Base-by-base conservation (phyloP, 805 yeast species). In the Pichia rugopelliculosa region DNA sequence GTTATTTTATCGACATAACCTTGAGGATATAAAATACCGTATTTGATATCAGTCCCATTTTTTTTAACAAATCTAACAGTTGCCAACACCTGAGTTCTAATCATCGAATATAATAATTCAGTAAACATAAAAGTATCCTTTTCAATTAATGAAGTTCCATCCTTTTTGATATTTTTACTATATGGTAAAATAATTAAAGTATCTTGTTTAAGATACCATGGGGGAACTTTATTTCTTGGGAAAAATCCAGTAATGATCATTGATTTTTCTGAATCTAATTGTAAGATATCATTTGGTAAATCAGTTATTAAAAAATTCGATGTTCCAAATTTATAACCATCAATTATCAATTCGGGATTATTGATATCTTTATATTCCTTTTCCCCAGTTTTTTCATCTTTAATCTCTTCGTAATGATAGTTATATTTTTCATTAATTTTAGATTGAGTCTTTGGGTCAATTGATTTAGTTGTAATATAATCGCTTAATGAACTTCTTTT, bases 301-400 rank as follows among this genome's bases (percentile, higher is more conserved):
- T 70, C 69, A 13, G 82, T 78, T 6, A 85, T 58, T 0, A 80
- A 77, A 3, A 80, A 73, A 13, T 76, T 67, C 9, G 79, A 74
- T 1, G 71, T 67, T 3, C 95, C 91, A 57, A 81, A 88, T 52
- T 76, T 75, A 60, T 77, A 87, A 0, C 85, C 95, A 34, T 76
- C 44, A 11, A 36, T 42, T 13, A 52, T 39, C 7, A 41, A n/a
- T 2, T 22, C 27, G 3, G 45, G 24, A 20, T 49, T 48, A 5
- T 67, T 66, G 36, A 62, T 62, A 5, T 68, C 64, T 24, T 79
- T 66, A 2, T 57, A 49, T 10, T 55, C 62, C 20, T 58, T 65
- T 27, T 51, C 53, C 1, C 46, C 53, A 5, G 50, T 55, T 10
- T 44, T 46, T 17, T 44, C 51, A 30, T 53, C 53, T 7, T 53